These are phyloP conservation scores for Claviceps citrina DNA, from an alignment of 2,329 filamentous ascomycete species.

Conservation along the genomic window DNA sequence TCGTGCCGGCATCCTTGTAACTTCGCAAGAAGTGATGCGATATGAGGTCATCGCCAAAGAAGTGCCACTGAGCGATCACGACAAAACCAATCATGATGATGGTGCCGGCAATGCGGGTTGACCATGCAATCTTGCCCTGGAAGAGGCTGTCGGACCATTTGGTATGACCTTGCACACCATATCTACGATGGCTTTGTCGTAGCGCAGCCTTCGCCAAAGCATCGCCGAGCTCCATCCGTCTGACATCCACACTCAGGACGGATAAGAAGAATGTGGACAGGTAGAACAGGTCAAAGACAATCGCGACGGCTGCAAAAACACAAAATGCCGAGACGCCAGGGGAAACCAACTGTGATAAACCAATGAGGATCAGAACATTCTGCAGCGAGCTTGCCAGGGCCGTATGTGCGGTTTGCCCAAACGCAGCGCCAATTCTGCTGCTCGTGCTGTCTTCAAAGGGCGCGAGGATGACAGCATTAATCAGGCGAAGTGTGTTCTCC, in stretches of 20 bases:
- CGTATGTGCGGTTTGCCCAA: constrained; percentile 57
- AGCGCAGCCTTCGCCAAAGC: constrained; percentile 44
- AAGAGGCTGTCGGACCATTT: constrained; percentile 46
- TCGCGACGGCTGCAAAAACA: constrained; percentile 58
- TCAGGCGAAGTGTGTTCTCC: constrained; percentile 64
- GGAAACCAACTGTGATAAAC: constrained; percentile 51
- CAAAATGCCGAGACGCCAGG: constrained; percentile 62
- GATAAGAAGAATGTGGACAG: constrained; percentile 67
- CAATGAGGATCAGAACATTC: constrained; percentile 50
- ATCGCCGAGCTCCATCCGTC: constrained; percentile 60
- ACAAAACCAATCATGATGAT: constrained; percentile 59
- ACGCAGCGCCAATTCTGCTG: constrained; percentile 54
- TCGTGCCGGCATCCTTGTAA: constrained; percentile 8
- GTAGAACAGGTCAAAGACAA: constrained; percentile 64
- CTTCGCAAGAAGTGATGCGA: constrained; percentile 14
- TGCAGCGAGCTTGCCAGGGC: constrained; percentile 53
- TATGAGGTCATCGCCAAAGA: constrained; percentile 46
- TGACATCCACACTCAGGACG: constrained; percentile 65
- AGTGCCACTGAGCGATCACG: constrained; percentile 61
- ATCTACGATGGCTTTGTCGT: constrained; percentile 19
- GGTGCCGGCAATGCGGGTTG: constrained; percentile 60
- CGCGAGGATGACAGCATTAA: constrained; percentile 62
- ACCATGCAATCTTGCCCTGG: constrained; percentile 49
- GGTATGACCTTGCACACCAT: constrained; percentile 11
- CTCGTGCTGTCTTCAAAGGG: constrained; percentile 53